Base-by-base conservation (phyloP, 208 protist genomes). In the Tritrichomonas musculus region DNA sequence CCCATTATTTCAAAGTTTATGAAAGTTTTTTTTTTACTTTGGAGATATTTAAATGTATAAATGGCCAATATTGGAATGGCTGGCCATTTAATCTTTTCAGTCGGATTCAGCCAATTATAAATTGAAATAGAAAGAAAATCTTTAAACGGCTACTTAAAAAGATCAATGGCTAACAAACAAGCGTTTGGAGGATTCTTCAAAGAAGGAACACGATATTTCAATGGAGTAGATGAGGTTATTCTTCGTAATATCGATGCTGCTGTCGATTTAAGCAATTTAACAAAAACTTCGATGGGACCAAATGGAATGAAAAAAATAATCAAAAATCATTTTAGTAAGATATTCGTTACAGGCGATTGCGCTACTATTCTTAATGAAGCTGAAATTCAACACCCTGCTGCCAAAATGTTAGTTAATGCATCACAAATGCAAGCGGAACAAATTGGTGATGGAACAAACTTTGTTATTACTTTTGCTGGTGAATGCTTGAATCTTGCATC, bases 241-340 rank as follows among this genome's bases (percentile, higher is more conserved):
- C 93, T 99, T 30, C 97, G 98, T 95, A 99, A 99, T 95, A 99
- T 99, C 93, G 96, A 98, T 77, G 98, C 98, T 20, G 98, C 97
- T 94, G 97, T 98, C 92, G 96, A 99, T 95, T 96, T 99, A 49
- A 94, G 97, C 60, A 97, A 98, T 72, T 98, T 99, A 92, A 98
- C 97, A 4, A 96, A 97, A 88, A 99, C 98, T 65, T 99, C 98
- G 44, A 95, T 99, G 92, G 99, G 99, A 36, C 99, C 99, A 25
- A 98, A 99, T 94, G 99, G 96, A 98, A 98, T 99, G 94, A 99
- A 98, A 95, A 99, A 99, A 97, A 99, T 99, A 96, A 97, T 99
- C 44, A 98, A 99, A 93, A 99, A 99, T 96, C 98, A 99, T 94
- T 96, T 99, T 0, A 99, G 98, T 93, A 99, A 99, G 96, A 95